Conservation (phyloP, 371 early-diverging fungal species). For the Rhizomucor pusillus region DNA sequence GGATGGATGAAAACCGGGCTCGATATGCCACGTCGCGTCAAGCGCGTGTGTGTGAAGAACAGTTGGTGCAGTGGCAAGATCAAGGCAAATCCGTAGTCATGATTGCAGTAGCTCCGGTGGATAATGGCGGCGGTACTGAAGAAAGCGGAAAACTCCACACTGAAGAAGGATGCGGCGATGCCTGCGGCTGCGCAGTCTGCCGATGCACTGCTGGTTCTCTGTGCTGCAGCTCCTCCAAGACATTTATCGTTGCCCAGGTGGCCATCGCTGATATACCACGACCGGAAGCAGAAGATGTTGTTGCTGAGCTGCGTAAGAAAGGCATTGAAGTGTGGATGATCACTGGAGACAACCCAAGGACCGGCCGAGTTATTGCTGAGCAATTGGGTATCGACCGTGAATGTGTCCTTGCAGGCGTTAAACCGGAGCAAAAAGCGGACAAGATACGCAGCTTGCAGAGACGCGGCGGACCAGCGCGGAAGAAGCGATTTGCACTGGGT, state of each 20-base stretch:
- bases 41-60: conserved; percentile 24
- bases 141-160: conserved; percentile 15
- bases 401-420: conserved; percentile 53
- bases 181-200: conserved; percentile 50
- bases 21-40: conserved; percentile 42
- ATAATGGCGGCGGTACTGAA: conserved; percentile 12
- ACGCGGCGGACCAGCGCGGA: conserved; percentile 18
- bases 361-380: conserved; percentile 58
- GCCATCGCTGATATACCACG: conserved; percentile 59
- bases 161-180: conserved; percentile 36
- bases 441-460: conserved; percentile 61
- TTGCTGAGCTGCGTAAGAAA: conserved; percentile 38
- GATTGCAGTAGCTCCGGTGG: conserved; percentile 52
- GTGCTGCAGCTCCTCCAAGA: conserved; percentile 33
- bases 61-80: conserved; percentile 52
- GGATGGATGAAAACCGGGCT: conserved; percentile 68
- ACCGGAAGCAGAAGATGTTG: conserved; percentile 48
- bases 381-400: conserved; percentile 57
- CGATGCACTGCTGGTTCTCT: conserved; percentile 40
- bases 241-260: conserved; percentile 51
- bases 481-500: conserved; percentile 18
- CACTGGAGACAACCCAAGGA: conserved; percentile 65
- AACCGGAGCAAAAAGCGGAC: conserved; percentile 67
- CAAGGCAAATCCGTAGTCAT: conserved; percentile 64
- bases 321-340: conserved; percentile 72